These are phyloP conservation scores for Cenococcum geophilum DNA, from an alignment of 495 filamentous ascomycete genomes.

Conservation along the genomic window DNA sequence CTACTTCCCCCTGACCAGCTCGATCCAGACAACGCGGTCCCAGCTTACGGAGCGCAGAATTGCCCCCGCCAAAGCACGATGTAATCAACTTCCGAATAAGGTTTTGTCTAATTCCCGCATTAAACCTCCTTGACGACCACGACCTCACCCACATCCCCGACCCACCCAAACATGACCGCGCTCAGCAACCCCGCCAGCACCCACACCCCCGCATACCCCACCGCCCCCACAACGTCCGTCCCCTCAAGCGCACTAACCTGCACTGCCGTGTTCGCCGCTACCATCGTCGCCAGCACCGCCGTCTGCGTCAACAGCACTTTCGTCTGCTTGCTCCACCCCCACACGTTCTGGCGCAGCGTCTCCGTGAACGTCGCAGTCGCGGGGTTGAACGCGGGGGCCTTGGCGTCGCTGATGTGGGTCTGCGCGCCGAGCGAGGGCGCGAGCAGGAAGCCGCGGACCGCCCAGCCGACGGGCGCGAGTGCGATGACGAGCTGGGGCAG, in stretches of 20 bases:
- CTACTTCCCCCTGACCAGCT: too few relatives aligned
- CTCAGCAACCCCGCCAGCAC: constrained; percentile 52
- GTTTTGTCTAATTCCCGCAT: too few relatives aligned
- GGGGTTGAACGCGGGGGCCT: constrained; percentile 45
- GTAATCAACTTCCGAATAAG: too few relatives aligned
- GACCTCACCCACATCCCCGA: constrained; percentile 42
- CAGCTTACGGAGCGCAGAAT: too few relatives aligned
- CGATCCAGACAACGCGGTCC: too few relatives aligned
- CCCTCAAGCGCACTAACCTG: constrained; percentile 57
- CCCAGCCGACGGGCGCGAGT: constrained; percentile 60
- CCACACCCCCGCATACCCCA: constrained; percentile 67
- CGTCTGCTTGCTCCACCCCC: constrained; percentile 53
- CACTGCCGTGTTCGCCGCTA: constrained; percentile 59
- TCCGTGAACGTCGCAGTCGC: constrained; percentile 48
- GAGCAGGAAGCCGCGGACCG: constrained; percentile 68
- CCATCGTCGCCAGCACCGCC: constrained; percentile 44
- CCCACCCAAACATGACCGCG: constrained; percentile 55
- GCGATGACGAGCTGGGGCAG: constrained; percentile 46
- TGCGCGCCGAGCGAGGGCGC: constrained; percentile 47
- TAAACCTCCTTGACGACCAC: too few relatives aligned
- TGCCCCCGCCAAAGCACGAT: too few relatives aligned
- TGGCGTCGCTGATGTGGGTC: constrained; percentile 16
- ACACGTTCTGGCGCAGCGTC: constrained; percentile 54
- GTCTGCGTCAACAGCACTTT: constrained; percentile 62
- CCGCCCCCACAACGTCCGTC: constrained; percentile 59